phyloP scores from a whole-genome alignment of 129 eudicot genomes.

The Chrysanthemum makinoi region DNA sequence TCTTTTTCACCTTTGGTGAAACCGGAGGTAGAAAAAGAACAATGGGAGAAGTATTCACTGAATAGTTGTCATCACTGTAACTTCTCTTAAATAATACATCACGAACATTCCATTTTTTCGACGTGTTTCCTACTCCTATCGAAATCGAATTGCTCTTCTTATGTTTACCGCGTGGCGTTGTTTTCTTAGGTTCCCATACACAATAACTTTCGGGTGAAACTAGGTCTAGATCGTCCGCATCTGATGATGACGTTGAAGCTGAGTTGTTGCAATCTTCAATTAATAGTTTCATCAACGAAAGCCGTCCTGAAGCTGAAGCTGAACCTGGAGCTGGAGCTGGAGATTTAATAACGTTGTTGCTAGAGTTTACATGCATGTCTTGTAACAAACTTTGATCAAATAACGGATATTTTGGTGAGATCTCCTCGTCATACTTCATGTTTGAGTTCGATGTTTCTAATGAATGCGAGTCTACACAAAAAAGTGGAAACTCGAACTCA shows the following conservation, averaged over 20 bases:
- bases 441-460: slow-evolving; percentile 34
- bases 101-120: slow-evolving; percentile 36
- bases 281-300: slow-evolving; percentile 53
- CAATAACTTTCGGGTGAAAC: slow-evolving; percentile 56
- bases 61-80: slow-evolving; percentile 33
- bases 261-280: slow-evolving; percentile 46
- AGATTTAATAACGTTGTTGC: background rate
- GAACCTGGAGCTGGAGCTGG: background rate
- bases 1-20: slow-evolving; percentile 11
- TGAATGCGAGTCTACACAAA: slow-evolving; percentile 15
- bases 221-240: slow-evolving; percentile 60
- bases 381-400: slow-evolving; percentile 43
- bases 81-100: slow-evolving; percentile 34
- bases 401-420: slow-evolving; percentile 56
- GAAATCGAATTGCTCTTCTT: slow-evolving; percentile 60
- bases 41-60: background rate
- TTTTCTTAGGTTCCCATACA: slow-evolving; percentile 61
- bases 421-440: slow-evolving; percentile 44
- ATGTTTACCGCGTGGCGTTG: slow-evolving; percentile 24
- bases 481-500: slow-evolving; percentile 65
- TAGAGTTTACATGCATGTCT: background rate
- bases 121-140: background rate
- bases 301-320: background rate
- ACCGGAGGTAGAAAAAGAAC: slow-evolving; percentile 17
- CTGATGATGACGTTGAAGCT: slow-evolving; percentile 42